Conservation (phyloP, 257 asterid species). For the Agastache rugosa region DNA sequence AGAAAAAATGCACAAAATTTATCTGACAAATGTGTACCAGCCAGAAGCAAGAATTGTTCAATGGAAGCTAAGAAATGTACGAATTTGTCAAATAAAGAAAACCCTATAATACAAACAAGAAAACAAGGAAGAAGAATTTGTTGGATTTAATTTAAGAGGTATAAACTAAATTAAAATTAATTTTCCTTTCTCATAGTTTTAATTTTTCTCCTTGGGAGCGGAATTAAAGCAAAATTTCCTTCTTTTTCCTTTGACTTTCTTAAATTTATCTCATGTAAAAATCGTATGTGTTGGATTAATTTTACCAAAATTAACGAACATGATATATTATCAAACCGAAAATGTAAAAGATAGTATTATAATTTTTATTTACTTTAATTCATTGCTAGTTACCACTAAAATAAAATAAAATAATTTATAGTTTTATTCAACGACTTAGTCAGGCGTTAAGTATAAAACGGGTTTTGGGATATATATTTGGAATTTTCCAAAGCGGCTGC, state of each 20-base stretch:
- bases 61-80: slow-evolving; percentile 19
- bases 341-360: not conserved
- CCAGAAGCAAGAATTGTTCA: slow-evolving; percentile 31
- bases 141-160: slow-evolving; percentile 23
- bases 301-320: not conserved
- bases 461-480: slow-evolving; percentile 21
- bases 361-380: not conserved
- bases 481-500: slow-evolving; percentile 22
- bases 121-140: not conserved
- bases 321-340: not conserved
- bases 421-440: slow-evolving; percentile 14
- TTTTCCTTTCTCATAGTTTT: slow-evolving; percentile 6
- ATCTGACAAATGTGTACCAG: slow-evolving; percentile 13
- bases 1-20: not conserved
- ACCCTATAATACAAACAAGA: not conserved
- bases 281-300: not conserved
- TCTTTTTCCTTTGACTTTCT: not conserved
- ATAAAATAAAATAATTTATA: not conserved
- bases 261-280: not conserved
- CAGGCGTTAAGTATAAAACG: slow-evolving; percentile 17
- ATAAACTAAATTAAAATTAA: not conserved
- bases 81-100: slow-evolving; percentile 18
- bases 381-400: not conserved
- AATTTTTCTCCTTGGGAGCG: not conserved
- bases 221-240: not conserved